Conservation (phyloP, 2,329 filamentous ascomycete genomes). For the Botrytis cinerea region DNA sequence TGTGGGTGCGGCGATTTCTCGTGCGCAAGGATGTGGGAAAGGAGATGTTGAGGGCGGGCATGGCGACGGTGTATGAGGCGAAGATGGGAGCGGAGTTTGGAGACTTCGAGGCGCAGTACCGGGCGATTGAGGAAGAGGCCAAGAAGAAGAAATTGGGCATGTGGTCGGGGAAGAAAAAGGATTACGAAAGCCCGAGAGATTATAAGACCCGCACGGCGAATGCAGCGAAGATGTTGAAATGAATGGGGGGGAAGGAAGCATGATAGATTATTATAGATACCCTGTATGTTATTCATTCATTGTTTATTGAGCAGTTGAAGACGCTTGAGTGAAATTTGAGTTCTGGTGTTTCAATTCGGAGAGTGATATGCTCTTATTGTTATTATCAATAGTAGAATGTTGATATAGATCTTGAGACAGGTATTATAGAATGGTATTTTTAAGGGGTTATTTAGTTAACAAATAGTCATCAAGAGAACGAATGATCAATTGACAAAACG, state of each 20-base stretch:
- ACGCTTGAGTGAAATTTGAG: neutral
- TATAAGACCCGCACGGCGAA: constrained; percentile 67
- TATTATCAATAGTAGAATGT: neutral
- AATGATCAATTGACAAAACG: too few species aligned
- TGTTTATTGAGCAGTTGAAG: neutral
- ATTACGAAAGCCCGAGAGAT: constrained; percentile 80
- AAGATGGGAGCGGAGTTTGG: constrained; percentile 91
- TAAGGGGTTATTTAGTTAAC: neutral
- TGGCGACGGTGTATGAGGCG: constrained; percentile 92
- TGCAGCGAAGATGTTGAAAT: constrained; percentile 40
- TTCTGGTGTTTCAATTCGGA: neutral
- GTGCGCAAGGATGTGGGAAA: constrained; percentile 79
- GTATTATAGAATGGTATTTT: neutral
- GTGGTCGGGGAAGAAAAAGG: constrained; percentile 67
- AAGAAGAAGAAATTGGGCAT: constrained; percentile 68
- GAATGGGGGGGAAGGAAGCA: constrained; percentile 6
- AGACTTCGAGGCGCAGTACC: constrained; percentile 61
- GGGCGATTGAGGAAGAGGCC: constrained; percentile 65
- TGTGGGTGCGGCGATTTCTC: constrained; percentile 66
- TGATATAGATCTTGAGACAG: neutral
- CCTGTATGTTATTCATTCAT: neutral
- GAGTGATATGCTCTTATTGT: neutral
- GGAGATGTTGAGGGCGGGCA: constrained; percentile 81
- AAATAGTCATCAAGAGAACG: neutral
- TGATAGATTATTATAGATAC: constrained; percentile 5